A percentile compares a stretch with the other conserved stretches of the same genome.
Conservation (phyloP, 805 yeast genomes). For the Monosporozyma siamensis region DNA sequence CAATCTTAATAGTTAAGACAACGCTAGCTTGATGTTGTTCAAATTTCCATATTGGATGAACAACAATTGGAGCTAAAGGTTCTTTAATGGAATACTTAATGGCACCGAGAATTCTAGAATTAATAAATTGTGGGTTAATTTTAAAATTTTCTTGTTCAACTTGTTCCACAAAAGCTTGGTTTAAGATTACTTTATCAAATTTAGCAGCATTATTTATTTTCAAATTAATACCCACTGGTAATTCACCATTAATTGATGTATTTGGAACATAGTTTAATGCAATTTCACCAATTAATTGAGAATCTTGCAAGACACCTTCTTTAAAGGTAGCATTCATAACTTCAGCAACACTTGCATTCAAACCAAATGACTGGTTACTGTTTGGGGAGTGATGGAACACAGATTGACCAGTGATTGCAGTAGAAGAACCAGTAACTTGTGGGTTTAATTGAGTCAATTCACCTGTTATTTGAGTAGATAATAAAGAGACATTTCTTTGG, state of each 20-base stretch:
- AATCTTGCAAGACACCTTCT: constrained; percentile 51
- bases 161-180: constrained; percentile 45
- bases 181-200: constrained; percentile 40
- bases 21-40: constrained; percentile 80
- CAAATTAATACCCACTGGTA: constrained; percentile 38
- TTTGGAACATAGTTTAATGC: constrained; percentile 59
- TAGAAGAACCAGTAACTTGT: constrained; percentile 38
- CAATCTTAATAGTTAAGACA: constrained; percentile 50
- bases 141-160: constrained; percentile 36
- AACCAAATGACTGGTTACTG: constrained; percentile 44
- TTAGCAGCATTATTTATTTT: constrained; percentile 35
- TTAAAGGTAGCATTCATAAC: constrained; percentile 63
- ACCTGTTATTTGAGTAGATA: constrained; percentile 26
- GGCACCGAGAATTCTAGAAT: constrained; percentile 67
- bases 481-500: constrained; percentile 9
- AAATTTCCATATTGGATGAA: constrained; percentile 84
- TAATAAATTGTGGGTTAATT: constrained; percentile 40
- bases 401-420: constrained; percentile 23
- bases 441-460: constrained; percentile 31
- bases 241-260: constrained; percentile 16
- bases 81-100: constrained; percentile 58
- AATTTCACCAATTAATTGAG: constrained; percentile 74
- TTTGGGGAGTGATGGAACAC: constrained; percentile 39
- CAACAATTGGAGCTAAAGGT: constrained; percentile 52
- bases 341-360: constrained; percentile 82